Percentiles rank a stretch among this genome's conserved stretches.
Conservation (phyloP, 495 filamentous ascomycete genomes). For the Talaromyces proteolyticus region DNA sequence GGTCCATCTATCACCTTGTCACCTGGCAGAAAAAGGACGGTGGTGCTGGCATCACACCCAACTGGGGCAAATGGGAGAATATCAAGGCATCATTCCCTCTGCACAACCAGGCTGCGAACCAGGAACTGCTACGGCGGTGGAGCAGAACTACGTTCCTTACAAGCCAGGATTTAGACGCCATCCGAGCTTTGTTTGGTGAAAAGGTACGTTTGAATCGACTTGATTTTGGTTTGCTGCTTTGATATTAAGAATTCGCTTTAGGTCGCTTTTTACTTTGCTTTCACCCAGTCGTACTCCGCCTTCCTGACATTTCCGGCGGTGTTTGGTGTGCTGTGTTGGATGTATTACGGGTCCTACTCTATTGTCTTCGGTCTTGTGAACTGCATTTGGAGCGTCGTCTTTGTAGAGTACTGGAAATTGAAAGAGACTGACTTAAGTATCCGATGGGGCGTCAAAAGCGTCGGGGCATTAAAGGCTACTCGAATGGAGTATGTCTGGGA, state of each 20-base stretch:
- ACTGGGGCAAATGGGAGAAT: constrained; percentile 73
- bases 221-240: neutral
- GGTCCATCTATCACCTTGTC: constrained; percentile 81
- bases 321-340: constrained; percentile 70
- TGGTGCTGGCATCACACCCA: constrained; percentile 82
- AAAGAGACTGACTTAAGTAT: constrained; percentile 88
- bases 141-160: constrained; percentile 66
- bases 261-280: constrained; percentile 94
- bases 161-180: constrained; percentile 68
- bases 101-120: constrained; percentile 82
- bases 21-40: constrained; percentile 74
- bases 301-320: constrained; percentile 78
- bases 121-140: constrained; percentile 80
- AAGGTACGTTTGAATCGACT: constrained; percentile 43
- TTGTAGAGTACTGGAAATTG: constrained; percentile 95
- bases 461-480: constrained; percentile 73
- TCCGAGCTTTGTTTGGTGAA: constrained; percentile 83
- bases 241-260: constrained; percentile 10
- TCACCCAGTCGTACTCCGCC: constrained; percentile 82
- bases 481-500: constrained; percentile 75
- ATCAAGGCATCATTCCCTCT: constrained; percentile 84
- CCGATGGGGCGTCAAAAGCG: constrained; percentile 83
- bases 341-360: constrained; percentile 77
- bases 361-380: constrained; percentile 70
- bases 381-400: constrained; percentile 77